Conservation (phyloP, 768 basidiomycete genomes). For the Termitomyces sp. region DNA sequence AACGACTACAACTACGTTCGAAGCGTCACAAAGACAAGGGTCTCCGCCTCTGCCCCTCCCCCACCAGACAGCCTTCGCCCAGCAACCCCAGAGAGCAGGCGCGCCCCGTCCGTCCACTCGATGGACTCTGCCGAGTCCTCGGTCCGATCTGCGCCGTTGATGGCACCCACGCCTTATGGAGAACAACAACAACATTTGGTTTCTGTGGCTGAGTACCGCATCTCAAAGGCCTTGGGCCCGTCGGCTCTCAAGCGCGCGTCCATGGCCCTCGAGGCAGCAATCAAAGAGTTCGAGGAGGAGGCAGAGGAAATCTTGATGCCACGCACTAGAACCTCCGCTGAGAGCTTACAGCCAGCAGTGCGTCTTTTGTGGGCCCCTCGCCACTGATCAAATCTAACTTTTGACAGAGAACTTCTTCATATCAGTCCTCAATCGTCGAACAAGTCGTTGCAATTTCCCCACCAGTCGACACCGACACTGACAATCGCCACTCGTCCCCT, state of each 20-base stretch:
- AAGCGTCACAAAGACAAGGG: constrained; percentile 40
- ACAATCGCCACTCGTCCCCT: constrained; percentile 50
- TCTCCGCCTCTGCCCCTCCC: constrained; percentile 45
- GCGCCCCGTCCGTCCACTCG: constrained; percentile 29
- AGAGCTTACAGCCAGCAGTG: constrained; percentile 23
- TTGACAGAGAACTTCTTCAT: constrained; percentile 26
- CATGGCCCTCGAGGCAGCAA: constrained; percentile 67
- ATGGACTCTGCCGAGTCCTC: constrained; percentile 32
- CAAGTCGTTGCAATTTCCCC: constrained; percentile 68
- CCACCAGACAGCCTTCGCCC: constrained; percentile 44
- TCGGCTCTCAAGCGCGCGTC: constrained; percentile 59
- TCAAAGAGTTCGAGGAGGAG: constrained; percentile 74
- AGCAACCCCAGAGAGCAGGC: constrained; percentile 46
- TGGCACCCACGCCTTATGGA: constrained; percentile 30
- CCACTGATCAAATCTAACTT: constrained; percentile 7
- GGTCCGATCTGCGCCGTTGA: constrained; percentile 34
- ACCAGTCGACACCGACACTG: constrained; percentile 37
- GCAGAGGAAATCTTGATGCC: constrained; percentile 73
- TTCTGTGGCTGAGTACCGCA: constrained; percentile 37
- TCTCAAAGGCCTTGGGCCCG: constrained; percentile 46
- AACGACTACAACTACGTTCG: constrained; percentile 71
- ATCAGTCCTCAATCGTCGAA: constrained; percentile 41
- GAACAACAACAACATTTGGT: constrained; percentile 29
- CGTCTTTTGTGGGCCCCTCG: constrained; percentile 13
- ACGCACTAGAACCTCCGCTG: constrained; percentile 28